Percentiles rank a stretch among this genome's conserved stretches.
These are phyloP conservation scores for Periconia macrospinosa DNA, from an alignment of 2,329 filamentous ascomycete species.

Conservation along the genomic window DNA sequence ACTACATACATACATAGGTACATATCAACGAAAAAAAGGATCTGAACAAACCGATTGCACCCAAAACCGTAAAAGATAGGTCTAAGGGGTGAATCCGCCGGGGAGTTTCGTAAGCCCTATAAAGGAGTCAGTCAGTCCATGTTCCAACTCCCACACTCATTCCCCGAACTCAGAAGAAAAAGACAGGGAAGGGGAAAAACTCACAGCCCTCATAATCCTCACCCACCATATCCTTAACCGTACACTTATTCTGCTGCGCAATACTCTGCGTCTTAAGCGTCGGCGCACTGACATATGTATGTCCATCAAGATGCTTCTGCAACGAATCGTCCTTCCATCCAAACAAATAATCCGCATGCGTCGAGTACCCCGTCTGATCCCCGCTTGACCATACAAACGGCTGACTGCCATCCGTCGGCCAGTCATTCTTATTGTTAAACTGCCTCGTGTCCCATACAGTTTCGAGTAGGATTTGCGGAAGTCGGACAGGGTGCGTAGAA, in stretches of 20 bases:
- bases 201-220: constrained; percentile 36
- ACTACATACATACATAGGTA: no score
- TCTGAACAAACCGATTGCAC: no score
- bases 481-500: constrained; percentile 25
- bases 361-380: constrained; percentile 28
- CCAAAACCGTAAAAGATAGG: no score
- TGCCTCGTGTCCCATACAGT: constrained; percentile 36
- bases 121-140: neutral
- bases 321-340: constrained; percentile 35
- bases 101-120: neutral
- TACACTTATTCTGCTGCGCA: constrained; percentile 38
- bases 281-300: constrained; percentile 31
- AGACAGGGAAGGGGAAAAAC: constrained; percentile 5
- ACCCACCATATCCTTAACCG: constrained; percentile 32
- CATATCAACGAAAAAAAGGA: no score
- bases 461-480: constrained; percentile 37
- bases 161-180: neutral
- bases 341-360: constrained; percentile 37
- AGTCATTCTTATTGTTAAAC: constrained; percentile 37
- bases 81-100: neutral
- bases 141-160: neutral
- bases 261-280: constrained; percentile 37
- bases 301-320: constrained; percentile 32
- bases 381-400: constrained; percentile 36
- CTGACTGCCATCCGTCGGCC: constrained; percentile 34